Base-by-base conservation (phyloP, 139 green algal species). In the Pleodorina starrii region DNA sequence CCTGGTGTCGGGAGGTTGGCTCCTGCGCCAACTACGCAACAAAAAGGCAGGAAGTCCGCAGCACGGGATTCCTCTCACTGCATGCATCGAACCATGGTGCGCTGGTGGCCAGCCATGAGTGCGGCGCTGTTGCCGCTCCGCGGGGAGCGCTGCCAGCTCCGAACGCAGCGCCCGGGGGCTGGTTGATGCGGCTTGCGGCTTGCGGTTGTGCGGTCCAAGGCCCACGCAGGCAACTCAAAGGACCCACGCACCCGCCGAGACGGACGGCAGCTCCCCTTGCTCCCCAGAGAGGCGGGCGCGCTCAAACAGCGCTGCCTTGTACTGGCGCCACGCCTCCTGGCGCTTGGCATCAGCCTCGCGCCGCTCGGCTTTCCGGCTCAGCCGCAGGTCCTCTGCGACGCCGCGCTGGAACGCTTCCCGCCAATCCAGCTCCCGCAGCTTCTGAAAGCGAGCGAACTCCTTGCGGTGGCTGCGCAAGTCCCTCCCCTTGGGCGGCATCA, bases 391-490 rank as follows among this genome's bases (percentile, higher is more conserved):
- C 36, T 89, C 71, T 12, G 90, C 85, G 32, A 93, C 66, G 46
- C 90, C 90, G 1, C 74, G 72, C 59, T 93, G 68, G n/a, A 93
- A 93, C 1, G 90, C 90, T 27, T 93, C 74, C 50, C 90, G 81
- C 90, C 90, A 93, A 44, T 93, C 90, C 2, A 93, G 43, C 43
- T 93, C 90, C 4, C 90, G 74, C 63, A 93, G 59, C 42, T 85
- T 43, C 54, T 86, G 40, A 43, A 71, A 90, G 48, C 83, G 87
- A 17, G 78, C 19, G 42, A 90, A 91, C 46, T 77, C n/a, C 2
- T 69, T 43, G 21, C 74, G 76, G 43, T 88, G 83, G 23, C 44
- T 60, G 68, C 82, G 29, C 40, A 36, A 0, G 44, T 89, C 73
- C 59, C 42, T 44, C 0, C 80, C n/a, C 42, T 91, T 86, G 0